Evolutionary conservation across 192 early-diverging fungal genomes (phyloP).

Genomic region (Coemansia asiatica): DNA sequence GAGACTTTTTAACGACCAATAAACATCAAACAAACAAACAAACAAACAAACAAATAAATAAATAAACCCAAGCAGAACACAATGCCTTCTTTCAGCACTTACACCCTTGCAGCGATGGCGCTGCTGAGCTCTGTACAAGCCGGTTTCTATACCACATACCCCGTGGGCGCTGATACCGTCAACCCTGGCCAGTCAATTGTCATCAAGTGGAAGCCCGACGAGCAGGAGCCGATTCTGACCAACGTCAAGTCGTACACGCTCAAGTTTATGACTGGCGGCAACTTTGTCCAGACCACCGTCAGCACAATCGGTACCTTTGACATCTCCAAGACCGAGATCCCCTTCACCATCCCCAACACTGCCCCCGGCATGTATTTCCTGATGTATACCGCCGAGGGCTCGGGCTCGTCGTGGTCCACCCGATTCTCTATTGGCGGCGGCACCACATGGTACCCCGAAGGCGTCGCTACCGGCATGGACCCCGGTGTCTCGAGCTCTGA

Average conservation of each 20-base stretch:
- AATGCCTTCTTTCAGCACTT: conserved; percentile 46
- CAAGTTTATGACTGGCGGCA: conserved; percentile 54
- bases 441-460: conserved; percentile 48
- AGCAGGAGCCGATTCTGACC: conserved; percentile 25
- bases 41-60: too few species aligned
- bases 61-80: conserved; percentile 1
- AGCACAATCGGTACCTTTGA: conserved; percentile 45
- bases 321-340: conserved; percentile 25
- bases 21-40: too few species aligned
- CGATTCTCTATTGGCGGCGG: conserved; percentile 52
- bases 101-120: conserved; percentile 30
- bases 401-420: conserved; percentile 53
- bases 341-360: conserved; percentile 47
- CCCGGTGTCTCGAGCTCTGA: conserved; percentile 18
- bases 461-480: conserved; percentile 50
- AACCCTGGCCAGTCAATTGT: conserved; percentile 43
- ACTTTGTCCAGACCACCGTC: conserved; percentile 51
- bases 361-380: conserved; percentile 56
- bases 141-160: conserved; percentile 55
- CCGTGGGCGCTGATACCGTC: conserved; percentile 40
- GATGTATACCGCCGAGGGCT: conserved; percentile 49
- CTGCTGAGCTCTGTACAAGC: conserved; percentile 40
- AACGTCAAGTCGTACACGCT: conserved; percentile 40
- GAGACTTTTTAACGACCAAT: neutral
- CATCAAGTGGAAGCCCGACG: conserved; percentile 37